A percentile compares a stretch with the other conserved stretches of the same genome.
These are phyloP conservation scores for Pseudovirgaria hyperparasitica DNA, from an alignment of 2,329 filamentous ascomycete genomes.

Conservation along the genomic window DNA sequence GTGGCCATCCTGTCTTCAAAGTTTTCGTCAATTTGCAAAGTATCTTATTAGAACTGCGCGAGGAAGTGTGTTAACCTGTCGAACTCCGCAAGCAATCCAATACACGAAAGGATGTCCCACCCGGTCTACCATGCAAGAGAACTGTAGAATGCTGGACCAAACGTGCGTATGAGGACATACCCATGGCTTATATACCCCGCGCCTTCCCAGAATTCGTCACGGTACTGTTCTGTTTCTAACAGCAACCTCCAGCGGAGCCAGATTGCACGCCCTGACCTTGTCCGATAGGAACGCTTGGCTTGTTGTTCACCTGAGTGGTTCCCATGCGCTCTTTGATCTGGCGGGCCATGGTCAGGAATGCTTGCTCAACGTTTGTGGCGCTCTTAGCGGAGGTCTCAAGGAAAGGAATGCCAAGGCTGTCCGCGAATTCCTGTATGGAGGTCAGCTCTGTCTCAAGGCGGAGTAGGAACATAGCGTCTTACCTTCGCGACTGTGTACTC, in stretches of 20 bases:
- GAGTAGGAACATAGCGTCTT: conserved; percentile 21
- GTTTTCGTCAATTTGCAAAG: no score
- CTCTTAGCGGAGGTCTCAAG: conserved; percentile 99
- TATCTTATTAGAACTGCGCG: no score
- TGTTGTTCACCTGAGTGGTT: conserved; percentile 93
- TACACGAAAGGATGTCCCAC: no score
- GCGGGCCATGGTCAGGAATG: conserved; percentile 98
- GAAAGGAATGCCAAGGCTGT: conserved; percentile 97
- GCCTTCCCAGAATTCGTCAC: no score
- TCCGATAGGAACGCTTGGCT: conserved; percentile 92
- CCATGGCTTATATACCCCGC: no score
- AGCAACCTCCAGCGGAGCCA: conserved; percentile 76
- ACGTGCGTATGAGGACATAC: no score
- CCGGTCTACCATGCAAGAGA: no score
- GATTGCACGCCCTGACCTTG: conserved; percentile 89
- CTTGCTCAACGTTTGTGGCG: conserved; percentile 98
- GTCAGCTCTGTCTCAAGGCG: conserved; percentile 9
- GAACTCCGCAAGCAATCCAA: no score
- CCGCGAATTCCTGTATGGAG: conserved; percentile 73
- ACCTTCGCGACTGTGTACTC: conserved; percentile 99
- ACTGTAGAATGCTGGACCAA: no score
- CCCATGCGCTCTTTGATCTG: conserved; percentile 99
- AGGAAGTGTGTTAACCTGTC: no score
- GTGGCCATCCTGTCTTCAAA: no score
- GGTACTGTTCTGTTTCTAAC: no score